Evolutionary conservation across 495 filamentous ascomycete species (phyloP), one percentile per base, ranked within the genome.

Genomic region (Aspergillus campestris): DNA sequence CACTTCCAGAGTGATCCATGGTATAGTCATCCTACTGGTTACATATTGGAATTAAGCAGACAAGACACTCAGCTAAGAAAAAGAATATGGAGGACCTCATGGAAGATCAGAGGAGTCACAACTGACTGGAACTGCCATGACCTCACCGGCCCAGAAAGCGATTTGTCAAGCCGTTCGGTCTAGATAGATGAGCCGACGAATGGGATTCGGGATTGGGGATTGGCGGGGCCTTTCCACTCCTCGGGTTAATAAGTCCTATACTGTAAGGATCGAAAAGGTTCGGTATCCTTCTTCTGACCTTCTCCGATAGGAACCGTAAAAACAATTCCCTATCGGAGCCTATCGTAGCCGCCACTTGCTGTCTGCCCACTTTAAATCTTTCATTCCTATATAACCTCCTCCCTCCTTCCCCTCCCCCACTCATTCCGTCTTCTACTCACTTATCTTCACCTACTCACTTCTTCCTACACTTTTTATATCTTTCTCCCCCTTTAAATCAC

Each of bases 271-370:
- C 64, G 56, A 66, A 53, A 50, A 45, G 60, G 52, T 68, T 70
- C 66, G 65, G 66, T 66, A 68, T 70, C 65, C 58, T 67, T 66
- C 63, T 66, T 49, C 51, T 56, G 34, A 31, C 27, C 14, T 42
- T 49, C 42, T 37, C 54, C 47, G 51, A 51, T 43, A 47, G 41
- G 45, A 53, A 50, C 40, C 42, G 40, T 40, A 43, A 9, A 40
- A 18, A 24, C 18, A 24, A 24, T 24, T 4, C 18, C 18, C 18
- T 24, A 24, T 24, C 18, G 18, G 18, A 33, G 27, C 43, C 44
- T 50, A 53, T 54, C 54, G 50, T 54, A 54, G 39, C 50, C 50
- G 43, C 54, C 48, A 47, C 49, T 40, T 32, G 37, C 31, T 45
- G 49, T 42, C 47, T 24, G 40, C 45, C 41, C 40, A 13, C 44